Conservation (phyloP, 345 rosid genomes). For the Viola odorata region DNA sequence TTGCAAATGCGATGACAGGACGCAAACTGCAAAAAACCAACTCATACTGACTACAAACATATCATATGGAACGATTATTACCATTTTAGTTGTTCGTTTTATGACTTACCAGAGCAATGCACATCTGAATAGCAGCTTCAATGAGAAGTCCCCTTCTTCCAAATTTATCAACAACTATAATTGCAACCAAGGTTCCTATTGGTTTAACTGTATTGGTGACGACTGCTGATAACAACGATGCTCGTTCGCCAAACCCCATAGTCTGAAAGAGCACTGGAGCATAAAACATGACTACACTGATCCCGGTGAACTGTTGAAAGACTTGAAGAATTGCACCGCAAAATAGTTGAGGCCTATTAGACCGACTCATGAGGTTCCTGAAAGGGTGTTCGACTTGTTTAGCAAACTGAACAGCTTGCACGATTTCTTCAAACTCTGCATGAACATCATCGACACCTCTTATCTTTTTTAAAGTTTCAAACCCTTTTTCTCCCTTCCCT, state of each 20-base stretch:
- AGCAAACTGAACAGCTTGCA: conserved; percentile 38
- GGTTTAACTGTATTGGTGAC: conserved; percentile 34
- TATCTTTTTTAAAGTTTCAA: conserved; percentile 34
- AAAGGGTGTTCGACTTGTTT: conserved; percentile 39
- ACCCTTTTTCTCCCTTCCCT: conserved; percentile 38
- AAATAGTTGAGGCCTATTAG: conserved; percentile 42
- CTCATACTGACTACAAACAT: neutral
- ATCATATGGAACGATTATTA: neutral
- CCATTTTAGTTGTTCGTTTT: neutral
- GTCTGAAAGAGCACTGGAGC: conserved; percentile 52
- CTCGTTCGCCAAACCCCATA: conserved; percentile 39
- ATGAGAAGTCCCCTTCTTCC: conserved; percentile 40
- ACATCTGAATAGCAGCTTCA: conserved; percentile 30
- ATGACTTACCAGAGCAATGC: conserved; percentile 24
- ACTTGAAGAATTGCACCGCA: conserved; percentile 45
- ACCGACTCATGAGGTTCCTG: conserved; percentile 28
- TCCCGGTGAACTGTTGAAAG: conserved; percentile 75
- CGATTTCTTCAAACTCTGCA: conserved; percentile 41
- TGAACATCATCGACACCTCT: conserved; percentile 51
- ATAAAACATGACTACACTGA: conserved; percentile 46
- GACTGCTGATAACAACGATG: conserved; percentile 42
- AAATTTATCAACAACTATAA: conserved; percentile 28
- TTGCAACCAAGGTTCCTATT: conserved; percentile 26
- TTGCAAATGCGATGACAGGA: neutral
- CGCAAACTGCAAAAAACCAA: neutral